Conservation (phyloP, 1,139 yeast species). For the Blastobotrys ciferrii region DNA sequence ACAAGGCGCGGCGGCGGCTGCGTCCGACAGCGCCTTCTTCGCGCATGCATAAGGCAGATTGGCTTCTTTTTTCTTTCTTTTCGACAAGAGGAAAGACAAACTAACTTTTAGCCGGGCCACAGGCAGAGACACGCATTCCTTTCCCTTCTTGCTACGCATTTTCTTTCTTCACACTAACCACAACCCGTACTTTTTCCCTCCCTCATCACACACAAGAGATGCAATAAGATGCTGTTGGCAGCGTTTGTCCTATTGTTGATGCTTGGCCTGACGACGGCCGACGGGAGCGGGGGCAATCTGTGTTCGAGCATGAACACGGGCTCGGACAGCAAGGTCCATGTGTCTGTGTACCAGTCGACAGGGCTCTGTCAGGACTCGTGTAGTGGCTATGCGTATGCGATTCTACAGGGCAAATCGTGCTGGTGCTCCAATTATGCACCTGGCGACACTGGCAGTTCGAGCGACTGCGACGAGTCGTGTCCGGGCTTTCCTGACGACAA, state of each 20-base stretch:
- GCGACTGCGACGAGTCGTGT: slow-evolving; percentile 49
- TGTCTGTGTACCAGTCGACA: slow-evolving; percentile 47
- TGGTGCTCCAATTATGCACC: slow-evolving; percentile 63
- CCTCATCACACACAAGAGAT: neutral
- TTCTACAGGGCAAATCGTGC: slow-evolving; percentile 51
- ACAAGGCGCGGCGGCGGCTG: neutral
- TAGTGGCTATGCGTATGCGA: slow-evolving; percentile 53
- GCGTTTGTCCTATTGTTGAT: neutral
- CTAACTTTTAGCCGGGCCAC: neutral
- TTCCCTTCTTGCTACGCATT: slow-evolving; percentile 5
- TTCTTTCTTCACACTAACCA: too few relatives aligned
- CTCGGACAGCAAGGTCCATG: slow-evolving; percentile 27
- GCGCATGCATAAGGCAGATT: neutral
- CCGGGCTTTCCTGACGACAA: slow-evolving; percentile 51
- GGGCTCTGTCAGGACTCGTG: slow-evolving; percentile 56
- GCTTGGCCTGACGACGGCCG: slow-evolving; percentile 1
- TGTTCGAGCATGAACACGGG: slow-evolving; percentile 53
- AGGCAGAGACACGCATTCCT: slow-evolving; percentile 1
- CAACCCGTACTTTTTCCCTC: too few relatives aligned
- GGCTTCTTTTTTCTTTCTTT: neutral
- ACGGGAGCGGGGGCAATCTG: slow-evolving; percentile 29
- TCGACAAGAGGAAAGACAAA: neutral
- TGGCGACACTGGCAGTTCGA: slow-evolving; percentile 34
- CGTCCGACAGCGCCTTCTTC: neutral
- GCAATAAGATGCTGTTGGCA: slow-evolving; percentile 1